Percentiles rank a stretch among this genome's conserved stretches.
phyloP scores from a whole-genome alignment of 352 stramenopile genomes.

The Phytophthora palmivora region DNA sequence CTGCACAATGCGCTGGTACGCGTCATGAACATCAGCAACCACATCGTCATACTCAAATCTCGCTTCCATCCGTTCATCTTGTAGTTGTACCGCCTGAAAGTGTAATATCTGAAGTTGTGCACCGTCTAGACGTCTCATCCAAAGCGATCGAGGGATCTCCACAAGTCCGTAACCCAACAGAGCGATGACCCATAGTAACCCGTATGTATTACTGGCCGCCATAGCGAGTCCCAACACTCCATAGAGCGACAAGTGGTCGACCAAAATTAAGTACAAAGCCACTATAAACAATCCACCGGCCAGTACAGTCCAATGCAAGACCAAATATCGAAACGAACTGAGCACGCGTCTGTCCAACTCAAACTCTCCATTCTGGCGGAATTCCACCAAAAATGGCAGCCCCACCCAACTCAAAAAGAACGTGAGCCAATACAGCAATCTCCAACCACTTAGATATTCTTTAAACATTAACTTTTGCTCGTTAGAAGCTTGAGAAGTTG shows the following conservation, averaged over 20 bases:
- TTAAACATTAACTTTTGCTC: conserved; percentile 9
- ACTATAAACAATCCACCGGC: conserved; percentile 31
- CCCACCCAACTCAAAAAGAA: conserved; percentile 72
- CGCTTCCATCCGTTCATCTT: conserved; percentile 72
- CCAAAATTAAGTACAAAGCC: conserved; percentile 62
- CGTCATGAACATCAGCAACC: conserved; percentile 38
- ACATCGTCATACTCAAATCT: conserved; percentile 70
- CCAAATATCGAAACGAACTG: conserved; percentile 45
- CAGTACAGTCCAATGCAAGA: conserved; percentile 71
- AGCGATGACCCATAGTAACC: conserved; percentile 63
- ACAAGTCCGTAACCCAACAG: conserved; percentile 73
- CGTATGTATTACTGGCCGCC: conserved; percentile 74
- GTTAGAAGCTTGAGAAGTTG: not conserved
- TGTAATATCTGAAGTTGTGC: conserved; percentile 49
- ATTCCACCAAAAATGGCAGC: conserved; percentile 71
- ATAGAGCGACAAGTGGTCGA: conserved; percentile 60
- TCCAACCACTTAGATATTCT: conserved; percentile 51
- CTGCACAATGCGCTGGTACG: conserved; percentile 57
- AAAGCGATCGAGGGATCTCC: conserved; percentile 62
- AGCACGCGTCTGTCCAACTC: conserved; percentile 41
- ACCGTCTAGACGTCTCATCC: conserved; percentile 48
- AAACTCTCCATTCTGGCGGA: conserved; percentile 71
- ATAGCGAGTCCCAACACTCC: conserved; percentile 63
- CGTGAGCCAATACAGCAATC: conserved; percentile 71
- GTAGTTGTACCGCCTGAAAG: conserved; percentile 64